Conservation (phyloP, 805 yeast species). For the Yarrowia hollandica region DNA sequence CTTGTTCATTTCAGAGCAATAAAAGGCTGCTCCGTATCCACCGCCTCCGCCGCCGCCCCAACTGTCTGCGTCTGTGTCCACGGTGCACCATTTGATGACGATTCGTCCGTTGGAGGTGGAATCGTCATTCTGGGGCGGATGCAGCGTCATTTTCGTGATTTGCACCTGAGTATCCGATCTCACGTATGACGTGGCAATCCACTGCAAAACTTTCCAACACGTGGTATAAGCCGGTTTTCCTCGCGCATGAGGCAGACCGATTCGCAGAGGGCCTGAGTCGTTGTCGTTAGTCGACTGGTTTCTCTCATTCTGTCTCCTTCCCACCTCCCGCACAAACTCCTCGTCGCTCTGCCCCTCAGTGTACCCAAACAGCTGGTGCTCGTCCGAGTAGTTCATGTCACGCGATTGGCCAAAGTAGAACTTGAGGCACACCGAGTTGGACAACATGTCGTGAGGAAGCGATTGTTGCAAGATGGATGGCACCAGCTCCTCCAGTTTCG, state of each 20-base stretch:
- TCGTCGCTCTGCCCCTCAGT: conserved; percentile 7
- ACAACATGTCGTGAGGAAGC: conserved; percentile 14
- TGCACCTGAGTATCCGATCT: conserved; percentile 1
- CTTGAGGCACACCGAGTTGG: conserved; percentile 26
- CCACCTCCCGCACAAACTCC: conserved; percentile 13
- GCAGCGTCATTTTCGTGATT: conserved; percentile 16
- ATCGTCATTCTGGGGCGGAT: conserved; percentile 24
- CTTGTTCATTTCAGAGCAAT: neutral
- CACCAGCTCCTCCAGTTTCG: conserved; percentile 19
- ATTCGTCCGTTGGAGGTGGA: neutral
- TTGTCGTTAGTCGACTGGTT: neutral
- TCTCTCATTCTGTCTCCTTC: neutral
- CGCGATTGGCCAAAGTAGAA: conserved; percentile 21
- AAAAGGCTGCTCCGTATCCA: neutral
- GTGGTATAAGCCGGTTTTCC: conserved; percentile 18
- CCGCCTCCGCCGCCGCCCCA: conserved; percentile 2
- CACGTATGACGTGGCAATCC: conserved; percentile 13
- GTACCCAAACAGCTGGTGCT: conserved; percentile 14
- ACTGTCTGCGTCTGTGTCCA: neutral
- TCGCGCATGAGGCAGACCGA: conserved; percentile 9
- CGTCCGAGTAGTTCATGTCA: conserved; percentile 6
- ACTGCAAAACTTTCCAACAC: conserved; percentile 24
- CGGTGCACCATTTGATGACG: conserved; percentile 13
- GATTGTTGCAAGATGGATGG: conserved; percentile 4
- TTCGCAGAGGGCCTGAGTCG: neutral